phyloP scores from a whole-genome alignment of 345 rosid genomes.

The Eutrema heterophyllum region DNA sequence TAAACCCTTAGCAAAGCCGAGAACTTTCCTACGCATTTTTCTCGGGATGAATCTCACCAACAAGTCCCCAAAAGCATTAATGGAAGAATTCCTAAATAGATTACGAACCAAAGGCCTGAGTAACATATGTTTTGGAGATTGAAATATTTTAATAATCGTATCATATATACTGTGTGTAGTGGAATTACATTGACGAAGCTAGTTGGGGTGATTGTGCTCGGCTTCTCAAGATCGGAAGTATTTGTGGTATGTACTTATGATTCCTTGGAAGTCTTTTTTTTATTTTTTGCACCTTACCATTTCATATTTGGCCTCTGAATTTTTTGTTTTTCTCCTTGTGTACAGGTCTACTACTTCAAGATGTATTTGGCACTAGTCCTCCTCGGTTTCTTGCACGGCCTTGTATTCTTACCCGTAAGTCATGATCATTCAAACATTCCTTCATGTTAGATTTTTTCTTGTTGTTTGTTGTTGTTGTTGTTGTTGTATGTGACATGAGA shows the following conservation, averaged over 20 bases:
- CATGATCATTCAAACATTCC: not conserved
- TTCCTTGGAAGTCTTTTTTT: not conserved
- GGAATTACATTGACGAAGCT: conserved; percentile 95
- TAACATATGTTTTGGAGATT: not conserved
- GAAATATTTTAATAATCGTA: not conserved
- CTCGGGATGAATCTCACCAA: no score
- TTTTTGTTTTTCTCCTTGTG: not conserved
- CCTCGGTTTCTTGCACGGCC: conserved; percentile 93
- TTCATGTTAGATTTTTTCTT: not conserved
- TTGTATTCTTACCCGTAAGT: conserved; percentile 91
- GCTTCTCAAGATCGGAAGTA: conserved; percentile 92
- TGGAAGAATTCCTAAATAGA: not conserved
- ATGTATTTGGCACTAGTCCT: conserved; percentile 95
- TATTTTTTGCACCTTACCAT: not conserved
- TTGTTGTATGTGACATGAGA: not conserved
- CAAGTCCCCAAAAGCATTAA: no score
- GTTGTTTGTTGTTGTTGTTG: not conserved
- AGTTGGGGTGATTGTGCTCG: conserved; percentile 90
- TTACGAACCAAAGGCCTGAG: not conserved
- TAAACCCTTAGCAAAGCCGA: no score
- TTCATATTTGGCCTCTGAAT: not conserved
- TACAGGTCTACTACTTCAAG: conserved; percentile 93
- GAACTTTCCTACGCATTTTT: no score
- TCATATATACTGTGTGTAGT: conserved; percentile 34
- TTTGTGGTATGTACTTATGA: conserved; percentile 62